Percentiles rank a stretch among this genome's conserved stretches.
Conservation (phyloP, 345 rosid genomes). For the Linum lewisii region DNA sequence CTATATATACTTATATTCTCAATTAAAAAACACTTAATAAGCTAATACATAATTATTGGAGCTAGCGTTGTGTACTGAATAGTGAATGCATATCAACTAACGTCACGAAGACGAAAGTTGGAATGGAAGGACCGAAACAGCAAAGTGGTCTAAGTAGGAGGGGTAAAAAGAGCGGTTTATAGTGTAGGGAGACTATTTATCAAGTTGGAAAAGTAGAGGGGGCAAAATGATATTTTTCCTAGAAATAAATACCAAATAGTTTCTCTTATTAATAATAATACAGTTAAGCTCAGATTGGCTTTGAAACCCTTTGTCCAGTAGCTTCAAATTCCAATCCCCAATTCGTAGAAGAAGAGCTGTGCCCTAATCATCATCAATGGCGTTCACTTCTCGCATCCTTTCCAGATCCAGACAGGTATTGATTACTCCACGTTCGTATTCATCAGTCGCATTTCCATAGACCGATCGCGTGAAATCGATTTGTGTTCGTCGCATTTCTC, state of each 20-base stretch:
- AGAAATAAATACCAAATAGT: background rate
- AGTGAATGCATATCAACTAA: too few relatives aligned
- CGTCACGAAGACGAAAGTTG: too few relatives aligned
- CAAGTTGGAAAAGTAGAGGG: too few relatives aligned
- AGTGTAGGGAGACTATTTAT: too few relatives aligned
- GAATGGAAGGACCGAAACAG: too few relatives aligned
- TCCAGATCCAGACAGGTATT: constrained; percentile 76
- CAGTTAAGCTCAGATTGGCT: background rate
- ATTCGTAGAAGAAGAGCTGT: background rate
- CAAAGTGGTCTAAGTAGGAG: too few relatives aligned
- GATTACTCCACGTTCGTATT: background rate
- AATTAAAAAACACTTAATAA: too few relatives aligned
- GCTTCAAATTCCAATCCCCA: background rate
- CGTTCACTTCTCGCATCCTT: constrained; percentile 58
- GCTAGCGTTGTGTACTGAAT: too few relatives aligned
- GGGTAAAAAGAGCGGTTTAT: too few relatives aligned
- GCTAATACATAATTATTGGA: too few relatives aligned
- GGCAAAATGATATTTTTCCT: background rate
- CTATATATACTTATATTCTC: too few relatives aligned
- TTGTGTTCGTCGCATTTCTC: background rate
- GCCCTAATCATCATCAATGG: constrained; percentile 34
- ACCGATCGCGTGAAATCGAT: background rate
- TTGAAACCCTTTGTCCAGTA: background rate
- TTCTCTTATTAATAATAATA: background rate
- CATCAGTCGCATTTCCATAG: background rate